Evolutionary conservation across 208 protist species (phyloP).

Genomic region (Leishmania martiniquensis): DNA sequence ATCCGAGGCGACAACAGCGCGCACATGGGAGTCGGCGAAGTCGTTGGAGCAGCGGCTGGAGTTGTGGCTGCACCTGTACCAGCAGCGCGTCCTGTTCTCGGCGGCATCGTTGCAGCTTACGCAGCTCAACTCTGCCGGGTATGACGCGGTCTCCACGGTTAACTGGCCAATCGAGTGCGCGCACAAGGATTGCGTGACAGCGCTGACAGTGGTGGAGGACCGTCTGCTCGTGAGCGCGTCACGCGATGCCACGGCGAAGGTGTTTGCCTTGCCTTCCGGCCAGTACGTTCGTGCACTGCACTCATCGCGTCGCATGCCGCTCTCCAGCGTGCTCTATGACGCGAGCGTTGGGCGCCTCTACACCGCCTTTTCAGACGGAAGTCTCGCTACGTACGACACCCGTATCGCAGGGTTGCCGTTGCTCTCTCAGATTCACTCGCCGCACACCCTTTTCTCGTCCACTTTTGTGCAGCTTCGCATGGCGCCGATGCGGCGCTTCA

Average conservation of each 20-base stretch:
- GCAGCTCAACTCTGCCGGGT: slow-evolving; percentile 10
- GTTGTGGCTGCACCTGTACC: slow-evolving; percentile 25
- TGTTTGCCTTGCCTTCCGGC: slow-evolving; percentile 72
- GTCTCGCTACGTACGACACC: slow-evolving; percentile 51
- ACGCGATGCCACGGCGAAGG: slow-evolving; percentile 62
- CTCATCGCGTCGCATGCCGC: slow-evolving; percentile 40
- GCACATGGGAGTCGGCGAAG: not conserved
- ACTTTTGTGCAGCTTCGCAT: slow-evolving; percentile 22
- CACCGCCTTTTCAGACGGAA: slow-evolving; percentile 57
- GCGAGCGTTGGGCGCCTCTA: slow-evolving; percentile 33
- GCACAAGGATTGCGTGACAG: slow-evolving; percentile 52
- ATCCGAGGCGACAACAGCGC: not conserved
- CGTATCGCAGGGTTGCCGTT: slow-evolving; percentile 28
- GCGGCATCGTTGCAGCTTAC: slow-evolving; percentile 15
- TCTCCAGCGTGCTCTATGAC: slow-evolving; percentile 60
- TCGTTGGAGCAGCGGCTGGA: slow-evolving; percentile 22
- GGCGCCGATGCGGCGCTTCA: slow-evolving; percentile 40
- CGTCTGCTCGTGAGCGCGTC: slow-evolving; percentile 60
- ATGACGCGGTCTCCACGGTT: slow-evolving; percentile 21
- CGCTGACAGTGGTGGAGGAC: slow-evolving; percentile 57
- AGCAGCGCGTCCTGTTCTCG: slow-evolving; percentile 22
- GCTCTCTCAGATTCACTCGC: slow-evolving; percentile 31
- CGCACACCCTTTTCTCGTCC: slow-evolving; percentile 32
- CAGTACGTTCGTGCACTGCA: slow-evolving; percentile 38
- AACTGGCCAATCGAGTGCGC: slow-evolving; percentile 67